Conservation (phyloP, 805 yeast species). For the Ogataea zsoltii region DNA sequence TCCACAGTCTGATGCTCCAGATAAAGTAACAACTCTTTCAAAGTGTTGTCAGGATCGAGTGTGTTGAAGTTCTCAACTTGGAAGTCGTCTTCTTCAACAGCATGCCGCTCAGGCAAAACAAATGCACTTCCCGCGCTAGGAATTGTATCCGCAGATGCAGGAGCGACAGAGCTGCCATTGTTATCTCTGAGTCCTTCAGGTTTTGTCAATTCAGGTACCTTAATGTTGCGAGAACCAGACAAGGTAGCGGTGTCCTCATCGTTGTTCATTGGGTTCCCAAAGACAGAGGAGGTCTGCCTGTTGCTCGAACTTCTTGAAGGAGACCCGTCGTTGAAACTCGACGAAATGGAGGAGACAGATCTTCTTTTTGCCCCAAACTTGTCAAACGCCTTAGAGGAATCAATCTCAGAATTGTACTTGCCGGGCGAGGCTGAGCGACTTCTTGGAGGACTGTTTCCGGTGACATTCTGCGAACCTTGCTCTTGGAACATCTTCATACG, state of each 20-base stretch:
- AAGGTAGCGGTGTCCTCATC: constrained; percentile 8
- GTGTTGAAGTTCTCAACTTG: constrained; percentile 77
- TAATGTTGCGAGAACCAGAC: neutral
- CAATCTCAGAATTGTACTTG: constrained; percentile 12
- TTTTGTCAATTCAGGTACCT: neutral
- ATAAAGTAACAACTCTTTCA: constrained; percentile 78
- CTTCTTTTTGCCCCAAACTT: constrained; percentile 34
- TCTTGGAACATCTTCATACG: constrained; percentile 31
- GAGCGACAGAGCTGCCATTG: constrained; percentile 1
- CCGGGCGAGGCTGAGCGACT: constrained; percentile 23
- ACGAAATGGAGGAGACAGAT: constrained; percentile 4
- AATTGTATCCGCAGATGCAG: constrained; percentile 18
- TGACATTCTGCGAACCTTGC: neutral
- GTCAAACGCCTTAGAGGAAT: constrained; percentile 27
- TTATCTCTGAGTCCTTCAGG: neutral
- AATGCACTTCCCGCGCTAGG: constrained; percentile 28
- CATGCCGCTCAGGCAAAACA: constrained; percentile 14
- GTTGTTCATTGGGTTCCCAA: constrained; percentile 12
- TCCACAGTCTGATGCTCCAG: constrained; percentile 92
- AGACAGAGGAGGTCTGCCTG: neutral
- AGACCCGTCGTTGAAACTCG: constrained; percentile 1
- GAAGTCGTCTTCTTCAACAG: constrained; percentile 38
- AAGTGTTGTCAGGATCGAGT: constrained; percentile 84
- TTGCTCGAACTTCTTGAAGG: constrained; percentile 1
- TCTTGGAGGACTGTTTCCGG: constrained; percentile 11